phyloP scores from a whole-genome alignment of 108 stramenopile species.

The Cyclotella cryptica region DNA sequence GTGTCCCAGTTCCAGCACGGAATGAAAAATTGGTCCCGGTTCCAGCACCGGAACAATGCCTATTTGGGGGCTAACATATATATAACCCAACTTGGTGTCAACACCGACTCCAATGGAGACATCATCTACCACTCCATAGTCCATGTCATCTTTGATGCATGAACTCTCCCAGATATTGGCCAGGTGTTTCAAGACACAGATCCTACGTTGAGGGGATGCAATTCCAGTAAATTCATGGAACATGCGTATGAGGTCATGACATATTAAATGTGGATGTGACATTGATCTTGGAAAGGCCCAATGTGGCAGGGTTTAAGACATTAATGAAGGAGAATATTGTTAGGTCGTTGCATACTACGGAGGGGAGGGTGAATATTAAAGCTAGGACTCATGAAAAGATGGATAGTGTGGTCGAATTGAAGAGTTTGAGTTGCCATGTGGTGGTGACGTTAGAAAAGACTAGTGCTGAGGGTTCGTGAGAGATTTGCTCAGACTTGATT shows the following conservation, averaged over 20 bases:
- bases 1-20: too few relatives aligned
- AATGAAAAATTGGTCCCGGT: too few relatives aligned
- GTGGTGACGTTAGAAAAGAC: slow-evolving; percentile 86
- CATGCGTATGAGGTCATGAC: slow-evolving; percentile 88
- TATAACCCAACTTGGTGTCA: slow-evolving; percentile 85
- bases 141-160: slow-evolving; percentile 93
- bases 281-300: slow-evolving; percentile 88
- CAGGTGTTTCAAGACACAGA: slow-evolving; percentile 96
- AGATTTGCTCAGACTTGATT: too few relatives aligned
- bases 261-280: slow-evolving; percentile 90
- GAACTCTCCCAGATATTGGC: slow-evolving; percentile 92
- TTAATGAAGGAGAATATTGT: slow-evolving; percentile 95
- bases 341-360: slow-evolving; percentile 74
- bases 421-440: slow-evolving; percentile 93
- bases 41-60: too few relatives aligned
- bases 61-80: too few relatives aligned
- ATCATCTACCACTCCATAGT: slow-evolving; percentile 95
- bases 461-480: too few relatives aligned
- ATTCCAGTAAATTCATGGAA: slow-evolving; percentile 95
- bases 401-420: slow-evolving; percentile 92
- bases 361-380: slow-evolving; percentile 94
- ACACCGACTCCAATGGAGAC: slow-evolving; percentile 94
- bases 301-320: slow-evolving; percentile 90
- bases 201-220: slow-evolving; percentile 93
- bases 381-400: slow-evolving; percentile 95